Evolutionary conservation across 176 grass and related monocot genomes (phyloP).

Genomic region (Cocos nucifera): DNA sequence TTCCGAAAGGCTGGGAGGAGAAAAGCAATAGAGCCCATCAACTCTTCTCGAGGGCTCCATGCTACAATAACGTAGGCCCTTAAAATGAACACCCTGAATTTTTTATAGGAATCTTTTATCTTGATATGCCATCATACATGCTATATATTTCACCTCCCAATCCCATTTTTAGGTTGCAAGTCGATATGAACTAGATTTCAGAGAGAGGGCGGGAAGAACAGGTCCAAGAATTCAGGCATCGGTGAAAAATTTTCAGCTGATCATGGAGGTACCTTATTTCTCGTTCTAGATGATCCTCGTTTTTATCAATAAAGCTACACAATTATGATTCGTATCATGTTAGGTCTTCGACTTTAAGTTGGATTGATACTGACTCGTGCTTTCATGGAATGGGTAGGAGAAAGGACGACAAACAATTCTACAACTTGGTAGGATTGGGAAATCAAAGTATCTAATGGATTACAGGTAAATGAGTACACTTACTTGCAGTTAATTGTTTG

Average conservation of each 20-base stretch:
- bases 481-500: no score
- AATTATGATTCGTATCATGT: no score
- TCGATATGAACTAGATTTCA: conserved; percentile 82
- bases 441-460: conserved; percentile 80
- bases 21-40: conserved; percentile 47
- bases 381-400: conserved; percentile 3
- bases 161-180: conserved; percentile 42
- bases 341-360: no score
- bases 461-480: conserved; percentile 41
- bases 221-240: conserved; percentile 75
- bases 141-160: no score
- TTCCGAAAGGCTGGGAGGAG: conserved; percentile 71
- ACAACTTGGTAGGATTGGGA: conserved; percentile 71
- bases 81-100: not conserved
- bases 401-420: conserved; percentile 73
- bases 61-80: conserved; percentile 65
- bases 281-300: no score
- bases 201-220: conserved; percentile 76
- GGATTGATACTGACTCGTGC: no score
- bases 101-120: no score
- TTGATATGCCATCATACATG: not conserved
- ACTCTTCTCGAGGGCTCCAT: conserved; percentile 64
- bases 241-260: conserved; percentile 96
- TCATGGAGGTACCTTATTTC: conserved; percentile 39
- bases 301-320: no score